A percentile compares a stretch with the other conserved stretches of the same genome.
Conservation (phyloP, 129 eudicot genomes). For the Helianthus annuus region DNA sequence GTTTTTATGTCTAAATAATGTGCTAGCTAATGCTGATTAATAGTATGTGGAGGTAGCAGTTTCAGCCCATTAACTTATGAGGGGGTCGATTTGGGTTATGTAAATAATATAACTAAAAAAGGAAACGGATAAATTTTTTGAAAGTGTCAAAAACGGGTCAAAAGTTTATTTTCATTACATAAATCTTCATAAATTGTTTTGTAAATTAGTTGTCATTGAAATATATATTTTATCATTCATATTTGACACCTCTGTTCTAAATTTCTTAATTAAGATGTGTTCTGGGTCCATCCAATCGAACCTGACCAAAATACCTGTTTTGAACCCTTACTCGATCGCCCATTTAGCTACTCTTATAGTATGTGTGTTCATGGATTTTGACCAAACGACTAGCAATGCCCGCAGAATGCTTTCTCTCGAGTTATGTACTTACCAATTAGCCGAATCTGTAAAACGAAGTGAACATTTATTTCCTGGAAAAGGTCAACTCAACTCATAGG, state of each 20-base stretch:
- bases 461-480: slow-evolving; percentile 5
- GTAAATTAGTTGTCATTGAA: background rate
- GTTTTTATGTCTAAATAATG: slow-evolving; percentile 10
- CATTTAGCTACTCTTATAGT: background rate
- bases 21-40: background rate
- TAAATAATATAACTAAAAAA: background rate
- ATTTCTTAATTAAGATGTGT: background rate
- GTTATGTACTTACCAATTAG: background rate
- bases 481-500: slow-evolving; percentile 3
- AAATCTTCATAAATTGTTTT: background rate
- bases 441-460: slow-evolving; percentile 1
- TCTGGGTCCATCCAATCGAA: background rate
- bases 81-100: slow-evolving; percentile 8
- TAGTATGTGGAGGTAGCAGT: background rate
- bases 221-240: background rate
- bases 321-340: background rate
- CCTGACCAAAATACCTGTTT: background rate
- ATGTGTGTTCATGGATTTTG: slow-evolving; percentile 14
- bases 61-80: background rate
- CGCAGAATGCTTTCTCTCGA: slow-evolving; percentile 8
- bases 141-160: background rate
- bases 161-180: background rate
- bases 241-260: background rate
- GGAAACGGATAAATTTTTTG: background rate
- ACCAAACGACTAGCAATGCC: slow-evolving; percentile 7